These are phyloP conservation scores for Flaveria brownii DNA, from an alignment of 129 eudicot species.

Conservation along the genomic window DNA sequence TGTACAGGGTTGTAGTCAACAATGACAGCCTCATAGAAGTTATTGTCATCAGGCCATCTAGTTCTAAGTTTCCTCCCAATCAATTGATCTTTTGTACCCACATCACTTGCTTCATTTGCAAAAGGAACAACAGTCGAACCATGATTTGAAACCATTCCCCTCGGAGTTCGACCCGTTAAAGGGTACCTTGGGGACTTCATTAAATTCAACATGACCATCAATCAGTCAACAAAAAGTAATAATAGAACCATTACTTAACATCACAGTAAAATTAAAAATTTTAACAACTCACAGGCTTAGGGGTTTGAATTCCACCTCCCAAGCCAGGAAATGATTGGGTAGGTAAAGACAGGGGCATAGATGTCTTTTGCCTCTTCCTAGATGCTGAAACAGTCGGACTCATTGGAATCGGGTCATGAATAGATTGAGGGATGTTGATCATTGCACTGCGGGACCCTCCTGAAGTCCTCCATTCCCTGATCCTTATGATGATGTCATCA, in stretches of 20 bases:
- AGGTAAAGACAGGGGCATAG: slow-evolving; percentile 48
- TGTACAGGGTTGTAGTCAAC: slow-evolving; percentile 70
- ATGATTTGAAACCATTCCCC: slow-evolving; percentile 51
- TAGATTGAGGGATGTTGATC: slow-evolving; percentile 56
- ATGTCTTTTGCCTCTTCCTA: slow-evolving; percentile 78
- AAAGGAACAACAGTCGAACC: slow-evolving; percentile 43
- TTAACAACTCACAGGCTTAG: slow-evolving; percentile 56
- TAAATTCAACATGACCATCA: slow-evolving; percentile 25
- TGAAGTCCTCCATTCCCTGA: slow-evolving; percentile 94
- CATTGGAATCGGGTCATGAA: slow-evolving; percentile 53
- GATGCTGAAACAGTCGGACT: slow-evolving; percentile 84
- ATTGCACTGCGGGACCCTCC: slow-evolving; percentile 59
- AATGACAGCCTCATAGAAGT: slow-evolving; percentile 87
- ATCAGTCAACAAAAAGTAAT: neutral
- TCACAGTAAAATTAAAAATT: slow-evolving; percentile 5
- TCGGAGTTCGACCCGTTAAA: slow-evolving; percentile 41
- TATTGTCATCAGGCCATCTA: slow-evolving; percentile 90
- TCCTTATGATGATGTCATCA: slow-evolving; percentile 80
- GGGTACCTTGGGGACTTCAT: slow-evolving; percentile 50
- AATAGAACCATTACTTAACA: slow-evolving; percentile 5
- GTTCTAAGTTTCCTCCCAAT: slow-evolving; percentile 88
- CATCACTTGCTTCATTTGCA: slow-evolving; percentile 49
- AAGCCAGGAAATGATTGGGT: slow-evolving; percentile 52
- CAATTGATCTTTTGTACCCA: slow-evolving; percentile 52
- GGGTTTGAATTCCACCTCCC: slow-evolving; percentile 61